A percentile compares a stretch with the other conserved stretches of the same genome.
Evolutionary conservation across 805 yeast genomes (phyloP).

Genomic region (Lipomyces spencermartinsiae): DNA sequence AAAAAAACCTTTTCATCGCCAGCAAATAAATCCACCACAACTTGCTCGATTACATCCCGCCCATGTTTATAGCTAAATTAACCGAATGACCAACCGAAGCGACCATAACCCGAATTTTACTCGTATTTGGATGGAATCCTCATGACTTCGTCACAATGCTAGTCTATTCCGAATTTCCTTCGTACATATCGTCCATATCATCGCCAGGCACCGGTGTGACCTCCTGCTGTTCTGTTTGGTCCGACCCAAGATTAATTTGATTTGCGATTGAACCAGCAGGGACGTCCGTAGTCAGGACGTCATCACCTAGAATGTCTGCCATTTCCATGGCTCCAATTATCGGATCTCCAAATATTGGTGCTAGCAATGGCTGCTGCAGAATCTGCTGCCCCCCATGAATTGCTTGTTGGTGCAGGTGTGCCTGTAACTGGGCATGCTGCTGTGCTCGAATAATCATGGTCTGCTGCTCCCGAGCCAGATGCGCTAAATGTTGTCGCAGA

Average conservation of each 20-base stretch:
- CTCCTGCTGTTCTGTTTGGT: constrained; percentile 2
- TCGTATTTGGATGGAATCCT: neutral
- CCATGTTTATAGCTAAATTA: neutral
- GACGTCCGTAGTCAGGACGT: neutral
- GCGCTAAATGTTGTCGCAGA: constrained; percentile 70
- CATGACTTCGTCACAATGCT: neutral
- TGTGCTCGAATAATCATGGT: constrained; percentile 14
- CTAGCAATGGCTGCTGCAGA: neutral
- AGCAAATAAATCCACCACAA: neutral
- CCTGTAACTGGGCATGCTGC: constrained; percentile 20
- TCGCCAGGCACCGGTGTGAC: neutral
- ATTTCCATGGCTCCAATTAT: neutral
- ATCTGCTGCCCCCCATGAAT: neutral
- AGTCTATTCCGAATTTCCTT: neutral
- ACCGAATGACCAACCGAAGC: neutral
- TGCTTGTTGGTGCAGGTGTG: neutral
- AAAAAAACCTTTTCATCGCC: neutral
- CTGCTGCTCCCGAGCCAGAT: constrained; percentile 25
- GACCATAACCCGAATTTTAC: neutral
- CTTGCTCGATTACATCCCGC: neutral
- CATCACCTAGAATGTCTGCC: neutral
- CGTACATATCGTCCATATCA: constrained; percentile 1
- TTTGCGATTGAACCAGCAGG: neutral
- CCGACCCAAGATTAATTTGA: neutral
- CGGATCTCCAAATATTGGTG: neutral